Conservation (phyloP, 2,329 filamentous ascomycete species). For the Penicillium sp. region DNA sequence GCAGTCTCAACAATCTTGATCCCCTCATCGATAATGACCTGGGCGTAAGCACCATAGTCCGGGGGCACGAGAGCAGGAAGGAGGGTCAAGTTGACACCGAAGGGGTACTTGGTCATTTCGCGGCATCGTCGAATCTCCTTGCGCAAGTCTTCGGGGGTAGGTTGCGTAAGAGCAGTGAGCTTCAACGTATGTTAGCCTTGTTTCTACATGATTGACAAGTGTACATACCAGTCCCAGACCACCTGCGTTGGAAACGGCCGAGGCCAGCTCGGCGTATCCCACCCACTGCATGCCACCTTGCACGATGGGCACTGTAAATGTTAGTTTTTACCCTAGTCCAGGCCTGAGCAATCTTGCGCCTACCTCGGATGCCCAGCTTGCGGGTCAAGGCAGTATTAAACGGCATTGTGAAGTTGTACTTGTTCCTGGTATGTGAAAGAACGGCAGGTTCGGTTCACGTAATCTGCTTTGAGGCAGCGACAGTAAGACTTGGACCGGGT, state of each 20-base stretch:
- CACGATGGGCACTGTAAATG: constrained; percentile 44
- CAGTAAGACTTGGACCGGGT: not conserved
- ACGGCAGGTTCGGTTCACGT: not conserved
- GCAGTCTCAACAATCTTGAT: constrained; percentile 90
- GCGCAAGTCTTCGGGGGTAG: constrained; percentile 84
- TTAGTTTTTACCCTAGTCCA: constrained; percentile 2
- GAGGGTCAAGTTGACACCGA: constrained; percentile 93
- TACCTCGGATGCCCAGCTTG: constrained; percentile 54
- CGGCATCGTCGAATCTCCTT: constrained; percentile 88
- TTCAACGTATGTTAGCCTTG: constrained; percentile 15
- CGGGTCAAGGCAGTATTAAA: constrained; percentile 65
- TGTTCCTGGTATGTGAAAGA: constrained; percentile 8
- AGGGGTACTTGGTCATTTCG: constrained; percentile 62
- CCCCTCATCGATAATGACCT: constrained; percentile 89
- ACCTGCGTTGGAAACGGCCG: constrained; percentile 55
- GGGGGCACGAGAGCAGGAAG: constrained; percentile 86
- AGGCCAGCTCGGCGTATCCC: constrained; percentile 52
- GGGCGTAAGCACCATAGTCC: constrained; percentile 87
- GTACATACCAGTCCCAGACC: constrained; percentile 50
- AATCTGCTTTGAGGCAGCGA: not conserved
- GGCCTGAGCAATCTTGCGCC: not conserved
- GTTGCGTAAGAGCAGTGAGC: constrained; percentile 73
- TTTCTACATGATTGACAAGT: not conserved
- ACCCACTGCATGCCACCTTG: constrained; percentile 59
- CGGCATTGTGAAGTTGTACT: constrained; percentile 47